Evolutionary conservation across 2,329 filamentous ascomycete species (phyloP), one percentile per base, ranked within the genome.

Genomic region (Neophaeococcomyces mojaviensis): DNA sequence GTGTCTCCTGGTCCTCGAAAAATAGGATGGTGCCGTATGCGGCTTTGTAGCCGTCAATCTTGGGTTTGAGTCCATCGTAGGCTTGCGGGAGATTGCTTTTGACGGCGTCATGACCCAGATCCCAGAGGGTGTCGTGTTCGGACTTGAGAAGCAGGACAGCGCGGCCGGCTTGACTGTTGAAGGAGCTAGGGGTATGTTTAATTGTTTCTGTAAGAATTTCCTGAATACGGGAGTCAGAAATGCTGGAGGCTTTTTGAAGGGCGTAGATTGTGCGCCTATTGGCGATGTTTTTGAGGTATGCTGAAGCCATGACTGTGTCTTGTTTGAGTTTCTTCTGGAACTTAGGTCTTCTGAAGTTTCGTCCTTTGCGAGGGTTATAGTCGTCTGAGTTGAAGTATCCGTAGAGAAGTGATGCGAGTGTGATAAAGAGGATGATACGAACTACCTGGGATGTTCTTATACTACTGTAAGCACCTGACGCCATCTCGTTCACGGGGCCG

Each of bases 101-200:
- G 48, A 90, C 73, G 12, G 41, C 41, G 24, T 53, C 51, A 18
- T 50, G 40, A 46, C 80, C 75, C 49, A 88, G 73, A 63, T 87
- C 82, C 90, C 89, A 96, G 57, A 94, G 79, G 70, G 85, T 84
- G 59, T 88, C 81, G 72, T 96, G 89, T 66, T 95, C 85, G 51
- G 77, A 78, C 59, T 84, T 82, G 60, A 92, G 75, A 45, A 96
- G 78, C 42, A 95, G 77, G 39, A 94, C 77, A 48, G 84, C 69
- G 49, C 89, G 82, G 55, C 86, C 84, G 56, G 81, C 81, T 72
- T 95, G 89, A 34, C 81, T 85, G 79, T 96, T 95, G 82, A 95
- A 96, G 54, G 82, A 81, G 43, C 79, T 84, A 34, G 89, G 89
- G 16, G 49, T 44, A 43, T 55, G 22, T n/a, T 46, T 48, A 40